Evolutionary conservation across 169 alveolate species (phyloP).

Genomic region (Sarcocystis neurona): DNA sequence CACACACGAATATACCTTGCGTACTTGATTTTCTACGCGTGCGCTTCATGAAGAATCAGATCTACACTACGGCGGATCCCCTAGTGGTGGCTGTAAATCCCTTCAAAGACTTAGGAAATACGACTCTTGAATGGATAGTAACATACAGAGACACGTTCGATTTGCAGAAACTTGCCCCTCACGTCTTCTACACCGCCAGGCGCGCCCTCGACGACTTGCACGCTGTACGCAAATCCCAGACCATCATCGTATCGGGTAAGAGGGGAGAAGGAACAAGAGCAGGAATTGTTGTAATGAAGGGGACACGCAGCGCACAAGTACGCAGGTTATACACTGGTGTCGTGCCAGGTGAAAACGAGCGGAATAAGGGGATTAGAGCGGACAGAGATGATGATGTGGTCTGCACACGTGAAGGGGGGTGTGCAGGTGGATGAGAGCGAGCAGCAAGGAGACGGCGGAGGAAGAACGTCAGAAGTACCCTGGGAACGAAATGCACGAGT

Average conservation of each 20-base stretch:
- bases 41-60: slow-evolving; percentile 85
- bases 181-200: slow-evolving; percentile 87
- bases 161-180: slow-evolving; percentile 82
- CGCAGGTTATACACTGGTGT: too few relatives aligned
- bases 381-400: too few relatives aligned
- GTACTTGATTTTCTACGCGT: slow-evolving; percentile 85
- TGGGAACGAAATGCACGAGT: too few relatives aligned
- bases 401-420: too few relatives aligned
- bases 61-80: slow-evolving; percentile 90
- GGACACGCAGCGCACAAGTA: not conserved
- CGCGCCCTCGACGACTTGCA: slow-evolving; percentile 87
- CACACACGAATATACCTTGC: slow-evolving; percentile 90
- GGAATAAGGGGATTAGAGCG: too few relatives aligned
- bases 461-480: too few relatives aligned
- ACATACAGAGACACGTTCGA: slow-evolving; percentile 79
- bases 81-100: slow-evolving; percentile 90
- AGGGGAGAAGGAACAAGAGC: not conserved
- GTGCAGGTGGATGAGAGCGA: too few relatives aligned
- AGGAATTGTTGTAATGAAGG: not conserved
- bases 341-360: too few relatives aligned
- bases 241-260: slow-evolving; percentile 91
- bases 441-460: too few relatives aligned
- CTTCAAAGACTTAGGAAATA: slow-evolving; percentile 86
- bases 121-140: slow-evolving; percentile 82
- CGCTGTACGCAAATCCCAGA: slow-evolving; percentile 84